Evolutionary conservation across 192 early-diverging fungal genomes (phyloP).

Genomic region (Coemansia furcata): DNA sequence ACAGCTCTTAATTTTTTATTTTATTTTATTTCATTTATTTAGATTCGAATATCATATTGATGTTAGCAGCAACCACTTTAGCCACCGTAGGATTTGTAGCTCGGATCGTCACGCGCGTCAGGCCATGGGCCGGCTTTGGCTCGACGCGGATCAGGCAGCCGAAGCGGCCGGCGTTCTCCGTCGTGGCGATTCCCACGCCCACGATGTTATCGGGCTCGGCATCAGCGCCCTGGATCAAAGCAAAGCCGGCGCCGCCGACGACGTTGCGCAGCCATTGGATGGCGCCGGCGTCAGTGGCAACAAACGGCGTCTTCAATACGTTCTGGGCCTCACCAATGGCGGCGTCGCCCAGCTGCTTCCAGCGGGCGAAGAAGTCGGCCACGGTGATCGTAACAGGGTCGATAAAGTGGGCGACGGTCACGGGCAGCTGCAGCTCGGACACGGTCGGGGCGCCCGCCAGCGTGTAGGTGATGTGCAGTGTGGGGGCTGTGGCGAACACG

Average conservation of each 20-base stretch:
- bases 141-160: slow-evolving; percentile 91
- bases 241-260: slow-evolving; percentile 69
- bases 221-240: slow-evolving; percentile 78
- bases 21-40: slow-evolving; percentile 5
- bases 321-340: slow-evolving; percentile 72
- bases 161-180: slow-evolving; percentile 73
- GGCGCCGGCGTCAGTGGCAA: slow-evolving; percentile 17
- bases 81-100: slow-evolving; percentile 81
- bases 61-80: slow-evolving; percentile 37
- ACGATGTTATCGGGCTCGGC: slow-evolving; percentile 88
- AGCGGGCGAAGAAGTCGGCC: slow-evolving; percentile 82
- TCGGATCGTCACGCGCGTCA: slow-evolving; percentile 88
- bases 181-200: slow-evolving; percentile 82
- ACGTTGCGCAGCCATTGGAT: slow-evolving; percentile 61
- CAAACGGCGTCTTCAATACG: slow-evolving; percentile 36
- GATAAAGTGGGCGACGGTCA: slow-evolving; percentile 83
- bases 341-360: slow-evolving; percentile 93
- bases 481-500: slow-evolving; percentile 59
- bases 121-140: slow-evolving; percentile 77
- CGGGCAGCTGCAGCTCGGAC: slow-evolving; percentile 73
- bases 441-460: slow-evolving; percentile 54
- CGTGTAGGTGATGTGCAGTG: slow-evolving; percentile 66
- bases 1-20: not conserved
- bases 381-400: slow-evolving; percentile 74
- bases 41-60: slow-evolving; percentile 42